These are phyloP conservation scores for Xerophyta viscosa DNA, from an alignment of 106 monocot species.

Conservation along the genomic window DNA sequence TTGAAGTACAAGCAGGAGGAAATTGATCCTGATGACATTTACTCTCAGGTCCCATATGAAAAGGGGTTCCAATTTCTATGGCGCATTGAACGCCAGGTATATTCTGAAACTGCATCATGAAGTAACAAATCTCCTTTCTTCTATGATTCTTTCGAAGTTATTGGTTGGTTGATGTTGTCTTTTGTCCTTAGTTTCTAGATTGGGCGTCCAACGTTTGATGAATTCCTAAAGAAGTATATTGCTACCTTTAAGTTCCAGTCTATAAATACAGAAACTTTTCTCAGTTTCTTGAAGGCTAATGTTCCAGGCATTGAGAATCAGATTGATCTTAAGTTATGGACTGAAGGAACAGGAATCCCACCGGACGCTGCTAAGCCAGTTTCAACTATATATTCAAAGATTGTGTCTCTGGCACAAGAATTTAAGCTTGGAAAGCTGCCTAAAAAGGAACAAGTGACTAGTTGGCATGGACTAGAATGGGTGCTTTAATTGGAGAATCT, in stretches of 20 bases:
- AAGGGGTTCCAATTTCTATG: constrained; percentile 98
- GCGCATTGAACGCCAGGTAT: constrained; percentile 92
- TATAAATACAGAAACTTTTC: constrained; percentile 76
- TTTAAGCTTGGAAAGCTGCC: constrained; percentile 68
- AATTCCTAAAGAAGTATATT: constrained; percentile 91
- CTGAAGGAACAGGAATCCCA: constrained; percentile 79
- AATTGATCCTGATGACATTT: constrained; percentile 82
- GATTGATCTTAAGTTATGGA: constrained; percentile 70
- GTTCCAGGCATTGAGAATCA: constrained; percentile 76
- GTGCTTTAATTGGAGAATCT: constrained; percentile 95
- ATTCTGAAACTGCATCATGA: background rate
- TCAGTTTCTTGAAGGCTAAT: constrained; percentile 70
- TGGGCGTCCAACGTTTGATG: constrained; percentile 77
- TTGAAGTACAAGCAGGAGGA: constrained; percentile 77
- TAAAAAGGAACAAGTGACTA: constrained; percentile 69
- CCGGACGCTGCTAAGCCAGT: constrained; percentile 79
- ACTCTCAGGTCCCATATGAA: constrained; percentile 93
- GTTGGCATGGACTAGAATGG: constrained; percentile 93
- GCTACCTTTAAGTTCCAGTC: constrained; percentile 93
- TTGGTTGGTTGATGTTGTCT: background rate
- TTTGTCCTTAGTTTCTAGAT: constrained; percentile 26
- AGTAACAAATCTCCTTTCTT: too few species aligned
- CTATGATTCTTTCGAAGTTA: background rate
- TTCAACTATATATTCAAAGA: constrained; percentile 62
- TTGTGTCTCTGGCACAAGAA: constrained; percentile 47